Evolutionary conservation across 1,284 basidiomycete species (phyloP), one percentile per base, ranked within the genome.

Genomic region (Mycena citricolor): DNA sequence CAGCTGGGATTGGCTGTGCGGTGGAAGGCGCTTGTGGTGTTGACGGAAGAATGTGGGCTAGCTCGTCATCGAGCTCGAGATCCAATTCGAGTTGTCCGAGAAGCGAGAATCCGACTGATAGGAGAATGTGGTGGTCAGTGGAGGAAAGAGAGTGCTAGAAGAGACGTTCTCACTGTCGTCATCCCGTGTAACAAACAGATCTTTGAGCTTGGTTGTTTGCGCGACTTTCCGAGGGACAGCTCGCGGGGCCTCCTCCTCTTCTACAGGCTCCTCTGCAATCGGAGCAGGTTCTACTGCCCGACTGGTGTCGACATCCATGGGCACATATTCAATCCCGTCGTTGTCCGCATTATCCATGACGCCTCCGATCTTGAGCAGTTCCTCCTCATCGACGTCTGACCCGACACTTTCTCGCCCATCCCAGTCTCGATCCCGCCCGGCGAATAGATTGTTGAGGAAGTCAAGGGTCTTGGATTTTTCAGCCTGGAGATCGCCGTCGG

Each of bases 101-200:
- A 21, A 89, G 69, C 10, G 86, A 88, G 63, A 88, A 89, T 22
- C 64, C 65, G 24, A 55, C 69, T 63, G 28, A 22, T n/a, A 58
- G 35, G 13, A 43, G 28, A 33, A 31, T 14, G 21, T 38, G n/a
- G 28, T 49, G 35, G 66, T 77, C 19, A 55, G 61, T n/a, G n/a
- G 14, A 16, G 17, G 44, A 41, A 16, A 32, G 19, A 42, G 29
- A 25, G 13, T 1, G 35, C 19, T 13, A 13, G 14, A 42, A 17
- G 25, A n/a, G n/a, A n/a, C n/a, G n/a, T n/a, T n/a, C n/a, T n/a
- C 49, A 83, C 84, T 76, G 57, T 84, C 77, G 47, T 81, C 79
- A 44, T 81, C 78, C 20, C 70, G 68, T 0, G 84, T 83, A 10
- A 79, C 80, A 51, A 89, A 87, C 2, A 89, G 63, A 51, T 84